Evolutionary conservation across 1,284 basidiomycete genomes (phyloP).

Genomic region (Ceratobasidium sp.): DNA sequence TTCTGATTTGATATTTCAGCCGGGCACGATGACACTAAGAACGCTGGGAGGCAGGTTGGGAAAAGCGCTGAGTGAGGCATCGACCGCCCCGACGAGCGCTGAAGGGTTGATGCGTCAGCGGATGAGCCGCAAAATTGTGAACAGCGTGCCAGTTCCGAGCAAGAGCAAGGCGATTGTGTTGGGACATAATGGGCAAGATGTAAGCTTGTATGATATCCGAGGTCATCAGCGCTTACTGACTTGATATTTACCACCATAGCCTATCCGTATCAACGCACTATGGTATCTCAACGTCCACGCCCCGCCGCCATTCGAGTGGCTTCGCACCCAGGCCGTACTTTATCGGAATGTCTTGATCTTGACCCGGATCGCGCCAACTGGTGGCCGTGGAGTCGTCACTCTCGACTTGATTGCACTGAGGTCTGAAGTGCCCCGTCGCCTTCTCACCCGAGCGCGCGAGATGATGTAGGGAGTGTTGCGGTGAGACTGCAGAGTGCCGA

Average conservation of each 20-base stretch:
- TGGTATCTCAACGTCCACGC: slow-evolving; percentile 92
- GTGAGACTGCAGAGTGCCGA: slow-evolving; percentile 67
- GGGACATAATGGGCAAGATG: slow-evolving; percentile 36
- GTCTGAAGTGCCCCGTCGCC: slow-evolving; percentile 81
- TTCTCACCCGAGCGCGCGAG: slow-evolving; percentile 73
- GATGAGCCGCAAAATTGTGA: slow-evolving; percentile 35
- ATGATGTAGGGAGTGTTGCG: slow-evolving; percentile 84
- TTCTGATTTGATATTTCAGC: background rate
- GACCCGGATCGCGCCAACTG: slow-evolving; percentile 80
- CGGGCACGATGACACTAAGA: slow-evolving; percentile 28
- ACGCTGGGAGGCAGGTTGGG: slow-evolving; percentile 21
- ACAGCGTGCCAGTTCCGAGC: slow-evolving; percentile 33
- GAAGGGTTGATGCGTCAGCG: slow-evolving; percentile 34
- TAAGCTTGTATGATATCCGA: slow-evolving; percentile 5
- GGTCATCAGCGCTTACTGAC: slow-evolving; percentile 29
- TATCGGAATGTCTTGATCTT: slow-evolving; percentile 81
- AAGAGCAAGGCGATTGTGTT: slow-evolving; percentile 29
- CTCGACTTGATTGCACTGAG: slow-evolving; percentile 82
- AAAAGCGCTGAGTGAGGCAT: slow-evolving; percentile 37
- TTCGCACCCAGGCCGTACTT: slow-evolving; percentile 81
- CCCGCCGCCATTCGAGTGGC: slow-evolving; percentile 78
- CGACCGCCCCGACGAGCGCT: slow-evolving; percentile 36
- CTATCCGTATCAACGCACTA: slow-evolving; percentile 78
- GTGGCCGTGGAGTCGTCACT: slow-evolving; percentile 79
- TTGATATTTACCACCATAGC: slow-evolving; percentile 56